phyloP scores from a whole-genome alignment of 768 basidiomycete species.

The Jaapia argillacea region DNA sequence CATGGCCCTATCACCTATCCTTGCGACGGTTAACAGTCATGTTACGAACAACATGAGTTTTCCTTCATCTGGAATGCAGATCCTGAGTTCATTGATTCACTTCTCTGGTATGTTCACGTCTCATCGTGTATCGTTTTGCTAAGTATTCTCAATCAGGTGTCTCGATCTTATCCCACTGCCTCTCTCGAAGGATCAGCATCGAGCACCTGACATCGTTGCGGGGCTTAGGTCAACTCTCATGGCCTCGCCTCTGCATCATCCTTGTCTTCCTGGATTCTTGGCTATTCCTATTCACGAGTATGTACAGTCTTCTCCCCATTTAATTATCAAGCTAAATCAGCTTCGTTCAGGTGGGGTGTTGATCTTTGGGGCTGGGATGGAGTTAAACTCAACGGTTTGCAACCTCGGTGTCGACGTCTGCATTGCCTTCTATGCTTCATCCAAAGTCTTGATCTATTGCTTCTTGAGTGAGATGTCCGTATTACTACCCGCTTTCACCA shows the following conservation, averaged over 20 bases:
- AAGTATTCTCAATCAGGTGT: too few relatives aligned
- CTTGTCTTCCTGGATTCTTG: constrained; percentile 34
- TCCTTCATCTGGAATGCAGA: neutral
- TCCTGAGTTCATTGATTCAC: neutral
- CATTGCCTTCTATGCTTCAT: constrained; percentile 29
- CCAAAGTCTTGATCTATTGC: constrained; percentile 37
- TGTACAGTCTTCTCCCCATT: constrained; percentile 7
- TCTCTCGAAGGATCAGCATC: constrained; percentile 27
- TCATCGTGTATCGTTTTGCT: neutral
- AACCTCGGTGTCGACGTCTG: constrained; percentile 33
- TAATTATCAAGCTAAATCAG: neutral
- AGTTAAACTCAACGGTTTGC: constrained; percentile 25
- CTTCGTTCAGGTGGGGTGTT: constrained; percentile 27
- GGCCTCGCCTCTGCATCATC: constrained; percentile 30
- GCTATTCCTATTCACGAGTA: constrained; percentile 31
- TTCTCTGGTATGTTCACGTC: neutral
- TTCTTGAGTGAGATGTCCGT: constrained; percentile 27
- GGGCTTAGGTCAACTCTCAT: constrained; percentile 22
- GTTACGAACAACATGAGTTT: too few relatives aligned
- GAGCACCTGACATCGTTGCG: constrained; percentile 19
- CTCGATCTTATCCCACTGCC: constrained; percentile 23
- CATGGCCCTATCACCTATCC: too few relatives aligned
- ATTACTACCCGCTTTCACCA: too few relatives aligned
- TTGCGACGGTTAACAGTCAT: too few relatives aligned
- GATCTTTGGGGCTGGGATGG: constrained; percentile 34